Base-by-base conservation (phyloP, 2,329 filamentous ascomycete genomes). In the Verruconis gallopava region DNA sequence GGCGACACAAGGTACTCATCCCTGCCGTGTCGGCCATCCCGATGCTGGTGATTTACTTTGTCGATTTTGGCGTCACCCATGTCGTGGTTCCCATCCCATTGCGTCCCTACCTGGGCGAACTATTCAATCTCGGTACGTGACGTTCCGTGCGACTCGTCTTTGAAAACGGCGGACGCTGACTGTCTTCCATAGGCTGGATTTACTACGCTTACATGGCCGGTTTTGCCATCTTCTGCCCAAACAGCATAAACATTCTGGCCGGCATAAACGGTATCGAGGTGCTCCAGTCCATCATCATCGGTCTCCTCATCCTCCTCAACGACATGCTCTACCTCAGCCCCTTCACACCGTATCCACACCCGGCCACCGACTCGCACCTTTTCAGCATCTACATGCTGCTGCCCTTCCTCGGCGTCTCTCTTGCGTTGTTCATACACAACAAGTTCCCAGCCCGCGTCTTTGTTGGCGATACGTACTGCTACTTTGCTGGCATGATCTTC, bases 201-300 rank as follows among this genome's bases (percentile, higher is more conserved):
- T 98, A 98, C 73, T 98, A 98, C 65, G 67, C 80, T 55, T 98
- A 96, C 71, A 98, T 98, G 91, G 85, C 85, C 40, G 81, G 83
- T 44, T 75, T 98, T 51, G 84, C 89, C 57, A 98, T 98, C 61
- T 98, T 98, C 68, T 93, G 86, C 51, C 88, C 91, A 4, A 96
- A 98, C 66, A 86, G 85, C 61, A 98, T 98, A 73, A 98, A 98
- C 68, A 98, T 98, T 65, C 70, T 98, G n/a, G 91, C 91, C 0
- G 91, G 91, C n/a, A 85, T 98, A 62, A 98, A 98, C 61, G 91
- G 91, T 43, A 91, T 98, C 58, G 91, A 98, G 61, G 91, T 96
- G 43, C 78, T 82, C 9, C 91, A 98, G 64, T 95, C 86, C 46
- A 69, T 98, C 48, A 83, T 94, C 48, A 85, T 98, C 56, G 89